Evolutionary conservation across 2,329 filamentous ascomycete species (phyloP).

Genomic region (Pseudopyricularia javanii): DNA sequence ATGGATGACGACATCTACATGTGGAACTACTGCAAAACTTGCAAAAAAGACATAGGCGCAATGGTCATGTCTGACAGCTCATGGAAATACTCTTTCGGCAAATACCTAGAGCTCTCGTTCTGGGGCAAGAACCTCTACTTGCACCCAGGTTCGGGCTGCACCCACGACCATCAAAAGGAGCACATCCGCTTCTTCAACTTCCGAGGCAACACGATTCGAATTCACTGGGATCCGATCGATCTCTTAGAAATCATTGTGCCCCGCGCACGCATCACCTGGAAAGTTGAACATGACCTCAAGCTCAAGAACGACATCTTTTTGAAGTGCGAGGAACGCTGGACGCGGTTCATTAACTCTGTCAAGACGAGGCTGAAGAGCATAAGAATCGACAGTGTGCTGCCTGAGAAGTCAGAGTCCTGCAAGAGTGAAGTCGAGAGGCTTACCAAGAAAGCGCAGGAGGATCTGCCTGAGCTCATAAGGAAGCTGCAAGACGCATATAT

Average conservation of each 20-base stretch:
- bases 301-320: constrained; percentile 87
- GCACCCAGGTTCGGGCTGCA: constrained; percentile 58
- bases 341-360: constrained; percentile 79
- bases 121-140: constrained; percentile 79
- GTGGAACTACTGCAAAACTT: constrained; percentile 95
- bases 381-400: constrained; percentile 78
- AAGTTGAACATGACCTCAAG: constrained; percentile 84
- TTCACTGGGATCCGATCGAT: constrained; percentile 88
- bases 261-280: constrained; percentile 85
- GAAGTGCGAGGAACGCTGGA: constrained; percentile 70
- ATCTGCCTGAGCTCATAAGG: constrained; percentile 60
- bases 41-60: constrained; percentile 78
- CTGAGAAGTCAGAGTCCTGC: constrained; percentile 76
- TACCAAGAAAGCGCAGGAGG: constrained; percentile 68
- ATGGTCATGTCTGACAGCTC: constrained; percentile 87
- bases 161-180: constrained; percentile 85
- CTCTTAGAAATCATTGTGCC: constrained; percentile 92
- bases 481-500: constrained; percentile 86
- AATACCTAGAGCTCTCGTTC: constrained; percentile 94
- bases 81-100: constrained; percentile 97
- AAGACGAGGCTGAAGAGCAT: constrained; percentile 76
- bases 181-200: constrained; percentile 89
- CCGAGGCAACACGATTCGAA: constrained; percentile 70
- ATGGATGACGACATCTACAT: constrained; percentile 64
- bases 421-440: constrained; percentile 70